Evolutionary conservation across 345 rosid species (phyloP).

Genomic region (Excoecaria cochinchinensis): DNA sequence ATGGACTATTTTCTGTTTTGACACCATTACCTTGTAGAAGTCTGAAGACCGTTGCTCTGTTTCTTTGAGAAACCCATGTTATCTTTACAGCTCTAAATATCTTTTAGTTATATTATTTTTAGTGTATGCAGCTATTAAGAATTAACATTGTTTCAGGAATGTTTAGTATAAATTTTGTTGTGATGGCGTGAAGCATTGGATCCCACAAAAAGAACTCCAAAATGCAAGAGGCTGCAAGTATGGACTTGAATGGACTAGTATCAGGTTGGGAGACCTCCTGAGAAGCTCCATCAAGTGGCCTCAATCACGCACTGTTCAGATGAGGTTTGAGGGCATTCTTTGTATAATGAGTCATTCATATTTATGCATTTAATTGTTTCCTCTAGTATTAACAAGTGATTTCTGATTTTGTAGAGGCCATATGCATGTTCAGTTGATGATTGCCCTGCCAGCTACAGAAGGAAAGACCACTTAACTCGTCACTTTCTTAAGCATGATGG

Average conservation of each 20-base stretch:
- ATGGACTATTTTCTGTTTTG: neutral
- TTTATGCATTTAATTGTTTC: neutral
- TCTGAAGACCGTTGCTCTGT: neutral
- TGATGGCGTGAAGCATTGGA: slow-evolving; percentile 96
- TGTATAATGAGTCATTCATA: neutral
- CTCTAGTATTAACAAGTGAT: neutral
- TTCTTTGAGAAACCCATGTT: neutral
- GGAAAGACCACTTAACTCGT: slow-evolving; percentile 90
- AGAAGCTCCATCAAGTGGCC: slow-evolving; percentile 98
- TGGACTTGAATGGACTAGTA: slow-evolving; percentile 78
- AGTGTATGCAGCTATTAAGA: slow-evolving; percentile 4
- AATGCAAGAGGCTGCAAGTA: slow-evolving; percentile 78
- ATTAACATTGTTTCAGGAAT: slow-evolving; percentile 48
- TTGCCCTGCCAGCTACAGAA: slow-evolving; percentile 68
- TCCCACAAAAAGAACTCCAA: slow-evolving; percentile 96
- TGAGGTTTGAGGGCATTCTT: slow-evolving; percentile 42
- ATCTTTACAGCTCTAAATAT: neutral
- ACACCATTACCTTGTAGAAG: neutral
- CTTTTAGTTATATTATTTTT: neutral
- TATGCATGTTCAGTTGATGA: slow-evolving; percentile 62
- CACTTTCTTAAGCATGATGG: slow-evolving; percentile 73
- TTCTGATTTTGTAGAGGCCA: slow-evolving; percentile 54
- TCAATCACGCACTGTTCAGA: slow-evolving; percentile 60
- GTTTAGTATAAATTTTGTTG: slow-evolving; percentile 12
- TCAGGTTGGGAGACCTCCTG: slow-evolving; percentile 99